Evolutionary conservation across 805 yeast species (phyloP), one percentile per base, ranked within the genome.

Genomic region (Sugiyamaella mastotermitis): DNA sequence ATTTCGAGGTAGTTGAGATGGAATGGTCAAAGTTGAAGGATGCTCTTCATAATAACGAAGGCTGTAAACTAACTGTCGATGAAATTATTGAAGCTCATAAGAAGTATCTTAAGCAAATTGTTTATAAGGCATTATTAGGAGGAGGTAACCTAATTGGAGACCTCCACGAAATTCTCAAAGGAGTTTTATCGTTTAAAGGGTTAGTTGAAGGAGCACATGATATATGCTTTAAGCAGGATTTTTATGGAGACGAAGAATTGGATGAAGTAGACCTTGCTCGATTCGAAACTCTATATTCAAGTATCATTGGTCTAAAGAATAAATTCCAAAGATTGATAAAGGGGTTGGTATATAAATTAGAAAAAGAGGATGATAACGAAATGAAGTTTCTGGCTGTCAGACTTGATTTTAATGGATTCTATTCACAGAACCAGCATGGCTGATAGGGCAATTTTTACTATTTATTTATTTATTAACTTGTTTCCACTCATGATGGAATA

Each of bases 1-100:
- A 58, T 21, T 58, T 56, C 38, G 61, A 58, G 35, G 64, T 65
- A 15, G 53, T 65, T 18, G 68, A 58, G 34, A 48, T 56, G 28
- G 54, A 61, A n/a, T 65, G 70, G 68, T 35, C 45, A 3, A 38
- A 50, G 33, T 31, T 60, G 28, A 51, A 52, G 29, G 26, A 26
- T 6, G 49, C 48, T 30, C 49, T 62, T 21, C 28, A 17, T 18
- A 23, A 32, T 9, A 28, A 30, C n/a, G 45, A 39, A 24, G 38
- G 46, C 33, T n/a, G n/a, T n/a, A 38, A 43, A 11, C 47, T 50
- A 5, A 58, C 65, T 2, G 54, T 64, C 15, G 65, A 62, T 43
- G 57, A 57, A 28, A 50, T 62, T 31, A 55, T 55, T 17, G 46
- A 40, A 6, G 56, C 57, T 4, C 70, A 65, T 40, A 35, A 41